Base-by-base conservation (phyloP, 2,329 filamentous ascomycete species). In the Aspergillus fischeri region DNA sequence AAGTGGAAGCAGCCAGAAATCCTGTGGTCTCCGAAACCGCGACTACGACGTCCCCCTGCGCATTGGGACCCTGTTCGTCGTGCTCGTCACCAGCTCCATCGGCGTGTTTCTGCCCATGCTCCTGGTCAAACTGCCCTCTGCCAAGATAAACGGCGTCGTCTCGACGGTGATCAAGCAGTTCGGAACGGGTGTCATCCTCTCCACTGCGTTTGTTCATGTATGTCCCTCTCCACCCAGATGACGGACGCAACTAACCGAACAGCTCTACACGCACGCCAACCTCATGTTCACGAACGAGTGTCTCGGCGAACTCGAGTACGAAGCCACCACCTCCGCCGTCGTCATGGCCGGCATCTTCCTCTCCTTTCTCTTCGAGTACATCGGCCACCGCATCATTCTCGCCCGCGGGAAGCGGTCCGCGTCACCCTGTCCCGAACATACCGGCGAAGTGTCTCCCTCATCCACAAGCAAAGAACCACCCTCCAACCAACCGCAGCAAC, bases 221-320 rank as follows among this genome's bases (percentile, higher is more conserved):
- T 55, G 70, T 56, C 4, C 27, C 47, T 10, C 21, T 10, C 4
- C 28, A n/a, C 17, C n/a, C n/a, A 9, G 2, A 5, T 14, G 38
- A 20, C 11, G 41, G 17, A 24, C 9, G 10, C 4, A 3, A n/a
- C 44, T 47, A 17, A 44, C 10, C 8, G 2, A 27, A n/a, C 61
- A 90, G 85, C 81, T 92, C 10, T 86, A 87, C 65, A 91, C 88
- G 0, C 88, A 92, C 60, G 88, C 89, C 0, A 74, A 79, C 7
- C 78, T 92, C 28, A 90, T 91, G 86, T 91, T 92, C 64, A 75
- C 70, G 21, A 91, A 89, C 62, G 75, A 85, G 51, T 92, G 89
- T 64, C 73, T 92, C 11, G 85, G 86, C 3, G 79, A 80, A 7
- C 74, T 92, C 2, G 68, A 76, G 4, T 92, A 89, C 64, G 89